Evolutionary conservation across 2,329 filamentous ascomycete genomes (phyloP), one percentile per base, ranked within the genome.

Genomic region (Cercospora canescens): DNA sequence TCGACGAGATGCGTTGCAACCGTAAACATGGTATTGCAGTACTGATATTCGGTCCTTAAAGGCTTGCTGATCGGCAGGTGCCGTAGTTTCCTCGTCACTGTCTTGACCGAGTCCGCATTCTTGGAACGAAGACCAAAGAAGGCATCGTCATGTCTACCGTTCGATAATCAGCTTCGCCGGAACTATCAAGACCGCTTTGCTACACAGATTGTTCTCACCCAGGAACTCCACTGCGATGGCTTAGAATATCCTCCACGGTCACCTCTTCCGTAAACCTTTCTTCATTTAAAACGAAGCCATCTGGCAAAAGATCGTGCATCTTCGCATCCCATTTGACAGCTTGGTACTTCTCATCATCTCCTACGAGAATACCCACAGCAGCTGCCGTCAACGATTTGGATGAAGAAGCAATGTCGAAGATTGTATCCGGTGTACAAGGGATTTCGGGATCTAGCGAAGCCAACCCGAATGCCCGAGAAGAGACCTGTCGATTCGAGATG

Each of bases 301-400:
- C 67, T 4, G 59, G 55, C 30, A 67, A 24, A 6, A 69, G 37
- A 16, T 75, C 75, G 1, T 79, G 79, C 34, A 88, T 79, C 2
- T 79, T 79, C 0, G 83, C 83, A 3, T 77, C 73, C 83, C 84
- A 87, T 37, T 81, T 77, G 2, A 82, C 70, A 2, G 79, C 65
- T 14, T 77, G 74, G 63, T 74, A 77, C 0, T 78, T 74, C 60
- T 72, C 75, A 37, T 81, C 77, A 7, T 83, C 78, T n/a, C 81
- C 80, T 6, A 86, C 77, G 7, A 88, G 80, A 2, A 86, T 72
- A 1, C 83, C 80, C 2, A 89, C 73, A 0, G 80, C 78, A 1
- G 85, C 85, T 1, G 83, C 81, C 0, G 82, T 84, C 55, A 86
- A 81, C 2, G 85, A 83, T 72, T 89, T 89, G 21, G 85, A 86